phyloP scores from a whole-genome alignment of 2,329 filamentous ascomycete species.

The Cladosporium sp. region DNA sequence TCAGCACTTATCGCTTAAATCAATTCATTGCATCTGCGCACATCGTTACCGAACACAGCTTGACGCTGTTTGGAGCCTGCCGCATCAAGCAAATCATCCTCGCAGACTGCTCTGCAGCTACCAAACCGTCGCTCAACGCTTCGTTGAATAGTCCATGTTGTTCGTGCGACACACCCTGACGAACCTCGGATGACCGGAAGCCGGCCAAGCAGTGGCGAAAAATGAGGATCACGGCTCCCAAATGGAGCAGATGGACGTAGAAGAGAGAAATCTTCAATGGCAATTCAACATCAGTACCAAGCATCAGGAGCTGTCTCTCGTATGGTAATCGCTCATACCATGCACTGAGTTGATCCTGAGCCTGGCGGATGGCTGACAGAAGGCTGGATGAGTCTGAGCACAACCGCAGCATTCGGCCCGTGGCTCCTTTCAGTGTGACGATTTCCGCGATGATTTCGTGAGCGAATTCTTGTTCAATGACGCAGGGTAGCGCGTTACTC shows the following conservation, averaged over 20 bases:
- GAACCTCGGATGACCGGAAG: background rate
- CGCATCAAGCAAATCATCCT: background rate
- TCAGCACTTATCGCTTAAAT: background rate
- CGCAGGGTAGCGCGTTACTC: background rate
- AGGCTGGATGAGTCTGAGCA: background rate
- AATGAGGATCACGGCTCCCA: conserved; percentile 1
- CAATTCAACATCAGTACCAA: background rate
- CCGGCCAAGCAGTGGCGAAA: conserved; percentile 4
- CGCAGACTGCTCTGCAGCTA: conserved; percentile 1
- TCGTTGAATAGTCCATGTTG: background rate
- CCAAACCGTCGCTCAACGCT: background rate
- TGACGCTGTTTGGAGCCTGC: background rate
- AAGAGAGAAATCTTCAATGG: background rate
- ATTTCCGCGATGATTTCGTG: background rate
- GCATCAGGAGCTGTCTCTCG: background rate
- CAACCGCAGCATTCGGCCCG: background rate
- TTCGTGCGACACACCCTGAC: background rate
- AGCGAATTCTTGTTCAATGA: background rate
- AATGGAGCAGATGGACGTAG: conserved; percentile 1
- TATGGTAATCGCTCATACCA: background rate
- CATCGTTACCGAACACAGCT: background rate
- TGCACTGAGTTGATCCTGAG: background rate
- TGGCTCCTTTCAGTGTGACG: background rate
- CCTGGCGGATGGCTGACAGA: background rate
- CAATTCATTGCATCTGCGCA: background rate